These are phyloP conservation scores for Salvia miltiorrhiza DNA, from an alignment of 257 asterid genomes.

Conservation along the genomic window DNA sequence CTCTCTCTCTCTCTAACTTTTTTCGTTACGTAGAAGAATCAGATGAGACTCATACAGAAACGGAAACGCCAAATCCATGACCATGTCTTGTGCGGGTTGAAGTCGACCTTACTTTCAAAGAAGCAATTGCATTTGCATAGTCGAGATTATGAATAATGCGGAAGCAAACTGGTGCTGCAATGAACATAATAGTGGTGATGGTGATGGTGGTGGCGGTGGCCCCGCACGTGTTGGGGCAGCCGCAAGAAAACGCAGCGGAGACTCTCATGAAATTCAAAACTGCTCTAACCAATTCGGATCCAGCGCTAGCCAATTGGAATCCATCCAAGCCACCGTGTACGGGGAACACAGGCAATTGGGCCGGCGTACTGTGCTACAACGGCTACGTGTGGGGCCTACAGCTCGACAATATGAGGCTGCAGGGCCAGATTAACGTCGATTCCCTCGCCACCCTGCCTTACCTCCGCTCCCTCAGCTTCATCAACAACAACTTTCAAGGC, in stretches of 20 bases:
- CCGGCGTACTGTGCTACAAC: conserved; percentile 65
- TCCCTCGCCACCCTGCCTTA: conserved; percentile 43
- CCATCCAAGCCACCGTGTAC: conserved; percentile 52
- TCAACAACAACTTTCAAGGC: conserved; percentile 68
- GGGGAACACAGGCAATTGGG: conserved; percentile 51
- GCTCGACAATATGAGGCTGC: conserved; percentile 67
- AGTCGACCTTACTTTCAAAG: background rate
- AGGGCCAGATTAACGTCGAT: conserved; percentile 69
- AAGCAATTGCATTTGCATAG: background rate
- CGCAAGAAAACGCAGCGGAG: conserved; percentile 23
- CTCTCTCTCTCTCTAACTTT: conserved; percentile 9
- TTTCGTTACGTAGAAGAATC: background rate
- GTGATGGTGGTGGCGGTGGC: background rate
- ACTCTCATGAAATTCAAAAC: conserved; percentile 58
- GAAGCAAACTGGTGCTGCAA: too few relatives aligned
- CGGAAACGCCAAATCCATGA: background rate
- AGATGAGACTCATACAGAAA: background rate
- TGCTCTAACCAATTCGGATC: conserved; percentile 39
- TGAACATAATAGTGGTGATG: background rate
- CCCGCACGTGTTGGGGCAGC: background rate
- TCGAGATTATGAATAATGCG: background rate
- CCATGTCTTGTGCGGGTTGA: background rate
- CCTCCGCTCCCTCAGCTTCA: conserved; percentile 69
- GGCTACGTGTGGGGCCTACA: conserved; percentile 77
- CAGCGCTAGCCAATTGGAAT: conserved; percentile 58